Evolutionary conservation across 306 rosid species (phyloP).

Genomic region (Cicer bijugum): DNA sequence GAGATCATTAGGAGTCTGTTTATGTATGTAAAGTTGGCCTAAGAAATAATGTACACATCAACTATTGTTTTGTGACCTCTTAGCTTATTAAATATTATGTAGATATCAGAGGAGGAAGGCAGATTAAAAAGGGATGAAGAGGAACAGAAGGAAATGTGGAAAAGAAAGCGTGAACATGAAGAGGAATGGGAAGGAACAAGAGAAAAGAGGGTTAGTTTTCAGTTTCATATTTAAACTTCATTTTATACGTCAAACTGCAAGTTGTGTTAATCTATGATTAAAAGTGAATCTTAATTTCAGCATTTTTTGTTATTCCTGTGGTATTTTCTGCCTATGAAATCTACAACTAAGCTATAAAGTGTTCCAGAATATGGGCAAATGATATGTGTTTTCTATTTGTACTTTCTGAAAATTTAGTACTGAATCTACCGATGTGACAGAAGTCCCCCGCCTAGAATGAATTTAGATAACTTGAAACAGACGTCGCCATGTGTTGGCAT

Average conservation of each 20-base stretch:
- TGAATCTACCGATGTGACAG: neutral
- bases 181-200: slow-evolving; percentile 99
- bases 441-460: no score
- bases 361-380: slow-evolving; percentile 26
- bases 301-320: neutral
- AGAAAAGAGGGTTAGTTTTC: slow-evolving; percentile 84
- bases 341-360: neutral
- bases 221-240: slow-evolving; percentile 30
- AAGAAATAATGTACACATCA: slow-evolving; percentile 2
- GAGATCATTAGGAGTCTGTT: slow-evolving; percentile 25
- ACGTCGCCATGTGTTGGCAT: no score
- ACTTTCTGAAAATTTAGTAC: slow-evolving; percentile 2
- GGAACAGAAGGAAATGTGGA: slow-evolving; percentile 97
- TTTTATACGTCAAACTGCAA: slow-evolving; percentile 31
- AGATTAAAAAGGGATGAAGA: slow-evolving; percentile 95
- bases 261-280: slow-evolving; percentile 14
- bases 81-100: slow-evolving; percentile 43
- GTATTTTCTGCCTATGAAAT: slow-evolving; percentile 8
- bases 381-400: slow-evolving; percentile 6
- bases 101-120: slow-evolving; percentile 99
- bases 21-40: slow-evolving; percentile 2
- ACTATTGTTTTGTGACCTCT: slow-evolving; percentile 37
- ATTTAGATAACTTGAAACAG: no score
- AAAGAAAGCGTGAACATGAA: slow-evolving; percentile 96
- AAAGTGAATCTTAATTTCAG: neutral